Evolutionary conservation across 2,329 filamentous ascomycete species (phyloP).

Genomic region (Septoria linicola): DNA sequence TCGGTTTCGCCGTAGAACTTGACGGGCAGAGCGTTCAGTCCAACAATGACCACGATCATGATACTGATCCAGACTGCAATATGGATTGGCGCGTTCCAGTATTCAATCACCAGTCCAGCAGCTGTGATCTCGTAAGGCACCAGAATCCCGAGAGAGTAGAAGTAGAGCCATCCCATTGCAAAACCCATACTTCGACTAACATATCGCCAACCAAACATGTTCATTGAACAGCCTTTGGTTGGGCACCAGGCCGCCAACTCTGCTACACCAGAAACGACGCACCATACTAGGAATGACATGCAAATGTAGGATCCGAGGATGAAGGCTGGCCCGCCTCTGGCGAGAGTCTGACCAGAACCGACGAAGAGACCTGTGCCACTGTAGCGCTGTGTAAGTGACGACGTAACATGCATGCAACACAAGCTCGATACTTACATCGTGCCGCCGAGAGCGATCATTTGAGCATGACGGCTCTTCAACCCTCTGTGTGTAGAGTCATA

Average conservation of each 20-base stretch:
- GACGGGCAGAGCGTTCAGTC: slow-evolving; percentile 51
- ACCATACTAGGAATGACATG: slow-evolving; percentile 45
- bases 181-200: slow-evolving; percentile 48
- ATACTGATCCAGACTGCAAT: slow-evolving; percentile 42
- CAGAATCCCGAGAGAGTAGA: slow-evolving; percentile 43
- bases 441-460: slow-evolving; percentile 39
- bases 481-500: slow-evolving; percentile 44
- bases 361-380: slow-evolving; percentile 41
- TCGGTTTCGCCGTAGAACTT: slow-evolving; percentile 53
- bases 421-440: slow-evolving; percentile 24
- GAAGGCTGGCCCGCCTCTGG: slow-evolving; percentile 42
- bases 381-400: not conserved
- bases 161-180: slow-evolving; percentile 47
- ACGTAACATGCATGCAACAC: too few relatives aligned
- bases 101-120: slow-evolving; percentile 37
- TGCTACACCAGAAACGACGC: slow-evolving; percentile 51
- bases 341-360: slow-evolving; percentile 40
- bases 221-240: slow-evolving; percentile 53
- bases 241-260: slow-evolving; percentile 62
- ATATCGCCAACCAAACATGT: slow-evolving; percentile 48
- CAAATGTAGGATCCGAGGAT: slow-evolving; percentile 45
- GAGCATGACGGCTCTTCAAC: slow-evolving; percentile 41
- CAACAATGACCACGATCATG: slow-evolving; percentile 43
- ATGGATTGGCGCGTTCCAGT: slow-evolving; percentile 41
- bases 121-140: slow-evolving; percentile 42